Base-by-base conservation (phyloP, 2,329 filamentous ascomycete species). In the Xylaria multiplex region DNA sequence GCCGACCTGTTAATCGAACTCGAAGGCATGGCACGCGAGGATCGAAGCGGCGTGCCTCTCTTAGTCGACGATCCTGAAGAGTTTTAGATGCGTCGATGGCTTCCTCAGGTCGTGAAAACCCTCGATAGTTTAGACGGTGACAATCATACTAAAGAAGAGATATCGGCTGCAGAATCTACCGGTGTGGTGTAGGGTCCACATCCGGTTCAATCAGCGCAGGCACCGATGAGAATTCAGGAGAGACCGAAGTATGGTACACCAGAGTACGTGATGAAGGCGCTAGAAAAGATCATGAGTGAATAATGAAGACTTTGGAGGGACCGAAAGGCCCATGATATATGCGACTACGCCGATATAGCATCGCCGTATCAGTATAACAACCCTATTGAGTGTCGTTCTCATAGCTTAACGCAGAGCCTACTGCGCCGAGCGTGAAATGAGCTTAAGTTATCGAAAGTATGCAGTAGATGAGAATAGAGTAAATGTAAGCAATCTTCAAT, bases 81-180 rank as follows among this genome's bases (percentile, higher is more conserved):
- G 22, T 66, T 66, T 40, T 56, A 55, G 55, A 60, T 57, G 2
- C 32, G 8, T n/a, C 60, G 35, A 8, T 66, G 64, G 64, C 60
- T 66, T 45, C 64, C 60, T 27, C 55, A n/a, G 19, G 59, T 66
- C 2, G 24, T 5, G 5, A 53, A 62, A 30, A 37, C 24, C 14
- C 48, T 66, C 2, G 59, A 54, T 13, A 24, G 5, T 7, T 37
- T 66, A 14, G 22, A 62, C 6, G 54, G 48, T n/a, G 19, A 48
- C 27, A 35, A 62, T 52, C 53, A 59, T 16, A 66, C 40, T 8
- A 11, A 24, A 45, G 48, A 65, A 9, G 64, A 65, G 42, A 58
- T 24, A 30, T 53, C 46, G 13, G 59, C 46, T 9, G 58, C 64
- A 4, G 54, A 58, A 37, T 40, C 52, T n/a, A 54, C 59, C 19